These are phyloP conservation scores for Millerozyma acaciae DNA, from an alignment of 805 yeast genomes.

Conservation along the genomic window DNA sequence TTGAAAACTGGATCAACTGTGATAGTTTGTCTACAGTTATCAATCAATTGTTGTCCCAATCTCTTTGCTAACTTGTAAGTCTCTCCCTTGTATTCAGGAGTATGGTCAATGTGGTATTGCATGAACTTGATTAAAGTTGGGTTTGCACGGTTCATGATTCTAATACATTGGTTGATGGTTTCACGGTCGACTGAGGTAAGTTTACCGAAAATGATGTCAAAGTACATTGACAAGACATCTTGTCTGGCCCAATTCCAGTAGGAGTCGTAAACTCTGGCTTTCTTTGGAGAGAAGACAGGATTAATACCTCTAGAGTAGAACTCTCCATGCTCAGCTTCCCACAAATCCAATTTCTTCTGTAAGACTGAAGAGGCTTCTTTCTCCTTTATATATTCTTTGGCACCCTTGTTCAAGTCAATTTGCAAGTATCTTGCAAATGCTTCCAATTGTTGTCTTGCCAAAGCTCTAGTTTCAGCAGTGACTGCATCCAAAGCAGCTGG, in stretches of 20 bases:
- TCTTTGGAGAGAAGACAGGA: conserved; percentile 85
- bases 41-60: conserved; percentile 90
- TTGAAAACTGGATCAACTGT: conserved; percentile 87
- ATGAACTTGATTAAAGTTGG: conserved; percentile 91
- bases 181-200: conserved; percentile 89
- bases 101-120: conserved; percentile 86
- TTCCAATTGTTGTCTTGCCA: conserved; percentile 80
- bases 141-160: conserved; percentile 95
- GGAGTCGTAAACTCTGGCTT: conserved; percentile 94
- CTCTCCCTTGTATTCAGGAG: conserved; percentile 81
- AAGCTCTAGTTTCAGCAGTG: conserved; percentile 63
- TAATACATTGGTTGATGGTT: conserved; percentile 92
- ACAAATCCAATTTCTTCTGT: conserved; percentile 87
- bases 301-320: conserved; percentile 87
- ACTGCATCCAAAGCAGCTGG: conserved; percentile 90
- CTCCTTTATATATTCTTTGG: conserved; percentile 74
- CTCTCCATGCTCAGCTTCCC: conserved; percentile 84
- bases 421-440: conserved; percentile 92
- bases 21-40: conserved; percentile 85
- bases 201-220: conserved; percentile 93
- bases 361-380: conserved; percentile 79
- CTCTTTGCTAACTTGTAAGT: conserved; percentile 87
- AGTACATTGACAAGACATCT: conserved; percentile 89
- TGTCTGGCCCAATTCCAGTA: conserved; percentile 99
- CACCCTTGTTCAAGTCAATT: conserved; percentile 87